These are phyloP conservation scores for Mycena crocata DNA, from an alignment of 768 basidiomycete species.

Conservation along the genomic window DNA sequence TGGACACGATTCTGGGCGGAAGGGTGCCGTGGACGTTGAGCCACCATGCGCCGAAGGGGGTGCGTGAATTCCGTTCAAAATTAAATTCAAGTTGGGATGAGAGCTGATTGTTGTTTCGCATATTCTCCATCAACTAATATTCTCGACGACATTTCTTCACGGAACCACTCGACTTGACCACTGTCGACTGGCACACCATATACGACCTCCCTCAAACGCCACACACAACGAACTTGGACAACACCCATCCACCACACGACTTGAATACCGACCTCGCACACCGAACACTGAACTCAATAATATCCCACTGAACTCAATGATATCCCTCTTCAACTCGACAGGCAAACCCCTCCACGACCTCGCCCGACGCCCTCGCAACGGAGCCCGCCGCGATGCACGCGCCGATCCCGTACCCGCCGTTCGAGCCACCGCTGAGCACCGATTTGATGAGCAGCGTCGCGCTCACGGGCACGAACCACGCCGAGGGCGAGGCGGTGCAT, in stretches of 20 bases:
- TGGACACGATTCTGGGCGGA: slow-evolving; percentile 89
- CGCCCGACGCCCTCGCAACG: slow-evolving; percentile 78
- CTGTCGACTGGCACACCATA: too few relatives aligned
- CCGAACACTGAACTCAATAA: too few relatives aligned
- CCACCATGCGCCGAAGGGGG: slow-evolving; percentile 50
- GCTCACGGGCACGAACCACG: slow-evolving; percentile 94
- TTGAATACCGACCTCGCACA: too few relatives aligned
- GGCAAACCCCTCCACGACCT: slow-evolving; percentile 36
- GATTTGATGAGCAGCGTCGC: slow-evolving; percentile 92
- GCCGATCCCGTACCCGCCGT: slow-evolving; percentile 88
- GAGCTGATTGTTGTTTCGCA: too few relatives aligned
- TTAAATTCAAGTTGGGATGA: too few relatives aligned
- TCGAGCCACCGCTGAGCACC: slow-evolving; percentile 90
- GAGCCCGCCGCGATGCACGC: slow-evolving; percentile 70
- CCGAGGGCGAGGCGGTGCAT: slow-evolving; percentile 96
- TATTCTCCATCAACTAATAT: too few relatives aligned
- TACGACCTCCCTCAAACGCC: too few relatives aligned
- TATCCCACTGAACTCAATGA: too few relatives aligned
- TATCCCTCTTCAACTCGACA: background rate
- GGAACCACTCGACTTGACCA: too few relatives aligned
- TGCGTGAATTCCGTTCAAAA: background rate
- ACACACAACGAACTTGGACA: too few relatives aligned
- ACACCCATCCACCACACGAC: too few relatives aligned
- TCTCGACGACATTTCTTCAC: too few relatives aligned
- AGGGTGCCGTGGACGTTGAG: slow-evolving; percentile 93